Evolutionary conservation across 352 stramenopile species (phyloP), one percentile per base, ranked within the genome.

Genomic region (Globisporangium mamillatum): DNA sequence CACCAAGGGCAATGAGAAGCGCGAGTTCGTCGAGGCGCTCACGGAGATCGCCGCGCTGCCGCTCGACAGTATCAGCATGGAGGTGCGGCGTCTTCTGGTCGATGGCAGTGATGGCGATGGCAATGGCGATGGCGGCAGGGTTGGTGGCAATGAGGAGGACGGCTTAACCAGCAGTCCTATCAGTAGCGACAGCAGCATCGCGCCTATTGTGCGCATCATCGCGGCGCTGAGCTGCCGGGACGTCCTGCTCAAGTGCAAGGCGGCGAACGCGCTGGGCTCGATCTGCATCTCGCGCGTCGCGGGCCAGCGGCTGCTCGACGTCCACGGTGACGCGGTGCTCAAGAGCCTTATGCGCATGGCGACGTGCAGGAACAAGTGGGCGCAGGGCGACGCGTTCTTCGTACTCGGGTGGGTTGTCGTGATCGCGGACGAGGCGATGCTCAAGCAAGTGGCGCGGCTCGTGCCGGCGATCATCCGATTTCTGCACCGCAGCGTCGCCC

Each of bases 201-300:
- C 27, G 4, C 29, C 80, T 44, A 44, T 88, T n/a, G 29, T 44
- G 54, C 76, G 82, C 44, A 41, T 92, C 8, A 73, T 89, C 29
- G 66, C 66, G 6, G 84, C 84, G 12, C 63, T 93, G 32, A 70
- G 60, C 59, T 75, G 75, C 32, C 84, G 85, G 20, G 85, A 93
- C 60, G 82, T 93, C 60, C 77, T 83, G 58, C 74, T 93, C 22
- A 93, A 93, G 62, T 93, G 85, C 72, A 93, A 93, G 63, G 85
- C 83, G 6, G 85, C 85, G 12, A 93, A 86, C 57, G 83, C 85
- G 3, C 75, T 93, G 18, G 85, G 85, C 2, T 88, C 85, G 44
- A 67, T 93, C 50, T 92, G 85, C 55, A 88, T 86, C 62, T 93
- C 85, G 4, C 79, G 85, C 6, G 83, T 93, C 29, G 85, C 85